Evolutionary conservation across 768 basidiomycete species (phyloP).

Genomic region (Trametopsis cervina): DNA sequence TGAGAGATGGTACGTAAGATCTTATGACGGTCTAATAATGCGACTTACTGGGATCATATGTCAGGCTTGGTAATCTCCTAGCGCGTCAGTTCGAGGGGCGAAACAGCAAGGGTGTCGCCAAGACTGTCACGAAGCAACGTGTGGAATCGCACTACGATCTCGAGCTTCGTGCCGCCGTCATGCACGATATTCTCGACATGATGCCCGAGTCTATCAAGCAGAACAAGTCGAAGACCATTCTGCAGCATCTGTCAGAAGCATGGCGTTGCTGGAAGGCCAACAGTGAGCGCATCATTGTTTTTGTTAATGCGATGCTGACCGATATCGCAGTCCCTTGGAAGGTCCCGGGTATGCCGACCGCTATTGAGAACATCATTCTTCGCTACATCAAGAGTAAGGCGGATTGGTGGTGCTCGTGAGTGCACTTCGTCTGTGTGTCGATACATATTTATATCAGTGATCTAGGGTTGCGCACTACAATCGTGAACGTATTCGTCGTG

Average conservation of each 20-base stretch:
- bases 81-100: slow-evolving; percentile 98
- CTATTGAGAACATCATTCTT: slow-evolving; percentile 98
- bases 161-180: slow-evolving; percentile 94
- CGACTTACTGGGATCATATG: neutral
- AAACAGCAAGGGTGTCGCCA: slow-evolving; percentile 93
- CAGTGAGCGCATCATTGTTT: slow-evolving; percentile 36
- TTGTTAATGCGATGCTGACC: neutral
- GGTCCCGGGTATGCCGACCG: slow-evolving; percentile 98
- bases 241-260: slow-evolving; percentile 96
- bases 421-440: slow-evolving; percentile 13
- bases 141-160: slow-evolving; percentile 99
- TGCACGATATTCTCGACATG: slow-evolving; percentile 99
- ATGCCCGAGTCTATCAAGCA: slow-evolving; percentile 99
- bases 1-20: slow-evolving; percentile 70
- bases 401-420: slow-evolving; percentile 96
- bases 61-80: slow-evolving; percentile 89
- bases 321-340: slow-evolving; percentile 84
- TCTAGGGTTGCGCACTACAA: slow-evolving; percentile 91
- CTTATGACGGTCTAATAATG: neutral
- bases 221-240: slow-evolving; percentile 99
- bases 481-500: slow-evolving; percentile 93
- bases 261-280: slow-evolving; percentile 98
- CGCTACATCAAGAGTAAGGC: slow-evolving; percentile 99
- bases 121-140: slow-evolving; percentile 98
- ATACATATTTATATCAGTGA: neutral